Evolutionary conservation across 805 yeast genomes (phyloP).

Genomic region (Monosporozyma solicola): DNA sequence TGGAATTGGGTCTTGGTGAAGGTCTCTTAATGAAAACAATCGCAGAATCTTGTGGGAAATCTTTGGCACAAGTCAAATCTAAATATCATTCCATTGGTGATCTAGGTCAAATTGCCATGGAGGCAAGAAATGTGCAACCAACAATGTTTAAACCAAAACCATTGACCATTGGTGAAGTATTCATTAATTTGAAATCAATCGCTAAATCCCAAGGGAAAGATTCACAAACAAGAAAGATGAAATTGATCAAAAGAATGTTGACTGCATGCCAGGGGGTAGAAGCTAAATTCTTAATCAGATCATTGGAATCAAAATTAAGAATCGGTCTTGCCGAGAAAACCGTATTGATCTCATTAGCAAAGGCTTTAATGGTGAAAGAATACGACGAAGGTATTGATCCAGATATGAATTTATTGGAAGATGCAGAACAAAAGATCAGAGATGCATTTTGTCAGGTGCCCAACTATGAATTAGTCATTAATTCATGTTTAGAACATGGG

Average conservation of each 20-base stretch:
- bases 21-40: slow-evolving; percentile 79
- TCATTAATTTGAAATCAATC: slow-evolving; percentile 61
- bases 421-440: slow-evolving; percentile 70
- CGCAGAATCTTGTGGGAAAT: slow-evolving; percentile 81
- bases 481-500: slow-evolving; percentile 58
- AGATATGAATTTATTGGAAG: slow-evolving; percentile 38
- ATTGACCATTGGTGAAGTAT: slow-evolving; percentile 64
- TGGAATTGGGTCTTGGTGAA: slow-evolving; percentile 92
- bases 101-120: slow-evolving; percentile 79
- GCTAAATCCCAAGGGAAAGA: slow-evolving; percentile 73
- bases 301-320: slow-evolving; percentile 85
- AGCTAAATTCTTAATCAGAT: slow-evolving; percentile 83
- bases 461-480: slow-evolving; percentile 73
- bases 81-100: slow-evolving; percentile 82
- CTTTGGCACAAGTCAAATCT: slow-evolving; percentile 55
- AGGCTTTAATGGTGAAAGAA: slow-evolving; percentile 67
- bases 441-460: slow-evolving; percentile 89
- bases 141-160: slow-evolving; percentile 91
- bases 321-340: slow-evolving; percentile 94
- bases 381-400: slow-evolving; percentile 25
- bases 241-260: slow-evolving; percentile 70
- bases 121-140: slow-evolving; percentile 76
- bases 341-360: slow-evolving; percentile 73
- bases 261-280: slow-evolving; percentile 81
- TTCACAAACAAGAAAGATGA: slow-evolving; percentile 71